Evolutionary conservation across 2,329 filamentous ascomycete genomes (phyloP), one percentile per base, ranked within the genome.

Genomic region (Ceratocystis cacaofunesta): DNA sequence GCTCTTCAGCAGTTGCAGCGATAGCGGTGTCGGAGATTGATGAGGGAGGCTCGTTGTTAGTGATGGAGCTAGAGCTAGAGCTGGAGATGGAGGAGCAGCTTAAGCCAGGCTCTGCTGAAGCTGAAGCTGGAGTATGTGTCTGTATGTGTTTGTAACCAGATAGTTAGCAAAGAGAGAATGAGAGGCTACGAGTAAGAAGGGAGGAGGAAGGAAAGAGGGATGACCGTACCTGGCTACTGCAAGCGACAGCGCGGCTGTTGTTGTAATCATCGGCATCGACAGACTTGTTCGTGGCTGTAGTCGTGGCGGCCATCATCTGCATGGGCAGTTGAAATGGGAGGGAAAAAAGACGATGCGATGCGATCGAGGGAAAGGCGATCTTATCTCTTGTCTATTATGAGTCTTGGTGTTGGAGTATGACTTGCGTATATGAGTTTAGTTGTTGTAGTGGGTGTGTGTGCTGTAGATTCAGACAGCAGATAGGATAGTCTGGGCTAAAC

Each of bases 261-360:
- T 41, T 41, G 58, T 62, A 43, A 60, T 41, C 55, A 50, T 50
- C 48, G 12, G 48, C 48, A 61, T 67, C 62, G 66, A 60, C 66
- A 67, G 66, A 64, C 58, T 67, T 63, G 60, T 41, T 67, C 57
- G 58, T 65, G 46, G 66, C 66, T 58, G 36, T 36, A 41, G 63
- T 62, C 60, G 66, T 32, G 61, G 66, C 43, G 60, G 58, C 58
- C 66, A 67, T 67, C 66, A 62, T 67, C 66, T 67, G 60, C 58
- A 58, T 41, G 55, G 36, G 62, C 46, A 62, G 30, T 36, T 19
- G n/a, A 61, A 22, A 30, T 48, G 17, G 30, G 30, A 50, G 48
- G 12, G 15, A 15, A 41, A 41, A 15, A 41, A 41, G 36, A 41
- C 36, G 36, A 41, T 41, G 28, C 60, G 46, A 65, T 41, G 58